phyloP scores from a whole-genome alignment of 2,329 filamentous ascomycete genomes.

The Diaporthe australafricana region DNA sequence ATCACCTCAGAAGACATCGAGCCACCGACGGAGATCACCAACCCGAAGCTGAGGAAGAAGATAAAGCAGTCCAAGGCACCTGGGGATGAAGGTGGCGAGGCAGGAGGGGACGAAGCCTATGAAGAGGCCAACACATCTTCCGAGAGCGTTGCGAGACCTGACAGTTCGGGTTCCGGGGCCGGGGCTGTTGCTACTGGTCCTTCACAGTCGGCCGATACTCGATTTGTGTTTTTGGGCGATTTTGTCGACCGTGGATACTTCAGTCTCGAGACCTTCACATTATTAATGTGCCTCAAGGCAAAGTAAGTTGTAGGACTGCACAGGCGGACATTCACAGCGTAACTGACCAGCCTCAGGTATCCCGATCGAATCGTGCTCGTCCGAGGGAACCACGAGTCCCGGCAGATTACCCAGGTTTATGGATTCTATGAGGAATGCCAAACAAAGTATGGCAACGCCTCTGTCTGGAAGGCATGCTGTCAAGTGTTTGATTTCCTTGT shows the following conservation, averaged over 20 bases:
- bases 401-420: slow-evolving; percentile 98
- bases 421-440: slow-evolving; percentile 99
- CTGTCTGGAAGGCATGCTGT: slow-evolving; percentile 99
- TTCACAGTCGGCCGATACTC: slow-evolving; percentile 63
- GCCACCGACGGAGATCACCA: slow-evolving; percentile 87
- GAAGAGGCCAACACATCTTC: slow-evolving; percentile 60
- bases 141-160: slow-evolving; percentile 58
- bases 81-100: slow-evolving; percentile 40
- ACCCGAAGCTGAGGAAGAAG: slow-evolving; percentile 89
- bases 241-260: slow-evolving; percentile 99
- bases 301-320: slow-evolving; percentile 56
- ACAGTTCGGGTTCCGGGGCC: slow-evolving; percentile 47
- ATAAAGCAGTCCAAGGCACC: slow-evolving; percentile 73
- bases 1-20: slow-evolving; percentile 94
- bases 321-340: slow-evolving; percentile 23
- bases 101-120: slow-evolving; percentile 57
- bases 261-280: slow-evolving; percentile 96
- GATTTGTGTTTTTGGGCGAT: slow-evolving; percentile 79
- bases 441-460: slow-evolving; percentile 97
- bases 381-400: slow-evolving; percentile 96
- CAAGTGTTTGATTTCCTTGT: slow-evolving; percentile 99
- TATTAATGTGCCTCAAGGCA: slow-evolving; percentile 93
- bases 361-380: slow-evolving; percentile 95
- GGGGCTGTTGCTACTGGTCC: slow-evolving; percentile 49
- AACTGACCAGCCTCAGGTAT: slow-evolving; percentile 71